These are phyloP conservation scores for Terana coerulea DNA, from an alignment of 768 basidiomycete species.

Conservation along the genomic window DNA sequence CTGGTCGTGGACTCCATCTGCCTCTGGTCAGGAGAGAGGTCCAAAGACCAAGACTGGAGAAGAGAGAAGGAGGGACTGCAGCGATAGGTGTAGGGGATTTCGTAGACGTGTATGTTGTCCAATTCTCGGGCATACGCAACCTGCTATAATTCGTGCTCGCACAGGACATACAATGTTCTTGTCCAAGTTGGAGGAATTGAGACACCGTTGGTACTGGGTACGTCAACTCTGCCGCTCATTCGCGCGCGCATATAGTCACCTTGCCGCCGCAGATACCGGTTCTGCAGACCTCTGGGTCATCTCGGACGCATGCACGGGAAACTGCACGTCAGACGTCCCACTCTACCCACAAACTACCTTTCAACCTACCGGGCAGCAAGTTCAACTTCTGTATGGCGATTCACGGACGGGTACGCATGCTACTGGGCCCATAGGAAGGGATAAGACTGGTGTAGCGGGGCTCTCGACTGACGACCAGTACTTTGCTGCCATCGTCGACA, in stretches of 20 bases:
- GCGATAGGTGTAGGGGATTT: slow-evolving; percentile 57
- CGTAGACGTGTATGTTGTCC: slow-evolving; percentile 52
- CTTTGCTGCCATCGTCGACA: slow-evolving; percentile 64
- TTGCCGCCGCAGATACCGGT: slow-evolving; percentile 55
- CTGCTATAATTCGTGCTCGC: background rate
- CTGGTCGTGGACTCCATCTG: background rate
- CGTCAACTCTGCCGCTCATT: slow-evolving; percentile 12
- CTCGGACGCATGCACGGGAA: slow-evolving; percentile 49
- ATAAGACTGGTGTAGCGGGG: slow-evolving; percentile 51
- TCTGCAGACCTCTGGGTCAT: slow-evolving; percentile 77
- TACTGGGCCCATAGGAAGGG: slow-evolving; percentile 57
- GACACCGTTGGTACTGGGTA: slow-evolving; percentile 61
- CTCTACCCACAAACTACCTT: slow-evolving; percentile 51
- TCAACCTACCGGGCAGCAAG: slow-evolving; percentile 42
- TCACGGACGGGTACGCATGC: slow-evolving; percentile 69
- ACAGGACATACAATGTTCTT: slow-evolving; percentile 62
- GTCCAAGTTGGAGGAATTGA: slow-evolving; percentile 50
- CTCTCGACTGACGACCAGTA: slow-evolving; percentile 47
- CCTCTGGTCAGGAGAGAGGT: slow-evolving; percentile 9
- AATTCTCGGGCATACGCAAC: background rate
- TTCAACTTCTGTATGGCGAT: slow-evolving; percentile 62
- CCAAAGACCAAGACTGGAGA: background rate
- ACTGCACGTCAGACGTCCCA: slow-evolving; percentile 37
- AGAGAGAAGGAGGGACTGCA: slow-evolving; percentile 25
- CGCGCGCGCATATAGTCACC: background rate